A percentile compares a stretch with the other conserved stretches of the same genome.
These are phyloP conservation scores for Pezicula carpinea DNA, from an alignment of 2,329 filamentous ascomycete genomes.

Conservation along the genomic window DNA sequence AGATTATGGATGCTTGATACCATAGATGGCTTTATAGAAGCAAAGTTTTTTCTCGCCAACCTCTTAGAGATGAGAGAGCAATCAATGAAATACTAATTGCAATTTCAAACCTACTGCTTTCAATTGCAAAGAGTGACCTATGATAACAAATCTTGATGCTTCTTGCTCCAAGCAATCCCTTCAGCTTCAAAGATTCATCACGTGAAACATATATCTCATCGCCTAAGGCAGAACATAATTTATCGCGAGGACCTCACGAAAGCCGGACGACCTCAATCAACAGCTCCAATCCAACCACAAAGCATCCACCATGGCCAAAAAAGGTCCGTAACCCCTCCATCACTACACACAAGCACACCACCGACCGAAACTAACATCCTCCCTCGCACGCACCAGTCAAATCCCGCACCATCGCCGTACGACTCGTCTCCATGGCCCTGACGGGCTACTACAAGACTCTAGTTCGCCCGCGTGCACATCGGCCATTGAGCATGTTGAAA, in stretches of 20 bases:
- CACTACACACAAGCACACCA: constrained; percentile 1
- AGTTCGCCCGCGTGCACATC: constrained; percentile 71
- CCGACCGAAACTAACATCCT: not conserved
- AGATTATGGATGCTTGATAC: too few relatives aligned
- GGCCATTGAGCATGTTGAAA: constrained; percentile 95
- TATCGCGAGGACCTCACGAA: not conserved
- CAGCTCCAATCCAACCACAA: not conserved
- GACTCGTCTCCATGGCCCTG: constrained; percentile 96
- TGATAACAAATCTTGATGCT: too few relatives aligned
- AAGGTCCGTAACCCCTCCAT: constrained; percentile 27
- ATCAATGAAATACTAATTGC: too few relatives aligned
- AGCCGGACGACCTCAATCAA: not conserved
- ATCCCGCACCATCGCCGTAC: constrained; percentile 87
- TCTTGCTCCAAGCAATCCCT: too few relatives aligned
- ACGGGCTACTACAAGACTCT: constrained; percentile 97
- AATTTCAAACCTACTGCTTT: too few relatives aligned
- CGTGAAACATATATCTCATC: too few relatives aligned
- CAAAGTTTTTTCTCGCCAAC: too few relatives aligned
- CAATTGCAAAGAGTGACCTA: too few relatives aligned
- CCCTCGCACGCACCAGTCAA: constrained; percentile 42
- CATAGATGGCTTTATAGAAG: too few relatives aligned
- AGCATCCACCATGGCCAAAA: constrained; percentile 36
- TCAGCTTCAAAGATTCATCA: too few relatives aligned
- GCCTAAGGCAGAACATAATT: too few relatives aligned
- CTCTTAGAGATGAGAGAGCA: too few relatives aligned